phyloP scores from a whole-genome alignment of 2,329 filamentous ascomycete genomes.

The Cladosporium sp. region DNA sequence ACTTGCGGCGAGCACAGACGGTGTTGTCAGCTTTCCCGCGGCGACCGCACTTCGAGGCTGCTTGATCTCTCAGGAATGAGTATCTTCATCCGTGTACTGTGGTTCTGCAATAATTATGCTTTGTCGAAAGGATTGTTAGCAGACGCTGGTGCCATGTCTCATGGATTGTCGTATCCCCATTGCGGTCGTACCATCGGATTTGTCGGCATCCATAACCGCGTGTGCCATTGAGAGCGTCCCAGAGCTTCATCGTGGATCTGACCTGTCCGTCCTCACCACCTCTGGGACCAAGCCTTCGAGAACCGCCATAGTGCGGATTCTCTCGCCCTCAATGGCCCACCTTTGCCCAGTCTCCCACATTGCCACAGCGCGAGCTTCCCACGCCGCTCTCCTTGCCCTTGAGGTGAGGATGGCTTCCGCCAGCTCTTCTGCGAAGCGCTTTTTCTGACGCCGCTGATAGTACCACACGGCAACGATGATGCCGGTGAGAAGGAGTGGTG shows the following conservation, averaged over 20 bases:
- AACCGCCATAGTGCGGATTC: background rate
- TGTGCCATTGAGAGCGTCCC: too few relatives aligned
- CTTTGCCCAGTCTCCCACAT: background rate
- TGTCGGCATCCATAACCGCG: too few relatives aligned
- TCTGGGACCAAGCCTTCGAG: background rate
- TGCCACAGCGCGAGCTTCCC: background rate
- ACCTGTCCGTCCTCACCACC: background rate
- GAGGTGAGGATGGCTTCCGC: background rate
- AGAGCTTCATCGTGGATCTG: too few relatives aligned
- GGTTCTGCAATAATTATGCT: background rate
- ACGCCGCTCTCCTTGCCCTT: background rate
- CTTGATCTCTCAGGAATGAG: background rate
- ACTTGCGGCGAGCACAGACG: slow-evolving; percentile 9
- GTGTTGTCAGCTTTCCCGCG: slow-evolving; percentile 7
- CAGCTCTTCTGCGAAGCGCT: background rate
- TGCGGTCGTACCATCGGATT: too few relatives aligned
- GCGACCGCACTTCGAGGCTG: slow-evolving; percentile 14
- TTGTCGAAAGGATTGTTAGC: too few relatives aligned
- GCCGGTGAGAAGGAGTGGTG: background rate
- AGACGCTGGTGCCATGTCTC: too few relatives aligned
- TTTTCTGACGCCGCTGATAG: background rate
- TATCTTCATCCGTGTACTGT: background rate
- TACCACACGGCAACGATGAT: background rate
- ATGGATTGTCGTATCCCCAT: background rate
- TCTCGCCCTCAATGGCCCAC: background rate